Evolutionary conservation across 495 filamentous ascomycete species (phyloP), one percentile per base, ranked within the genome.

Genomic region (Xylaria venustula): DNA sequence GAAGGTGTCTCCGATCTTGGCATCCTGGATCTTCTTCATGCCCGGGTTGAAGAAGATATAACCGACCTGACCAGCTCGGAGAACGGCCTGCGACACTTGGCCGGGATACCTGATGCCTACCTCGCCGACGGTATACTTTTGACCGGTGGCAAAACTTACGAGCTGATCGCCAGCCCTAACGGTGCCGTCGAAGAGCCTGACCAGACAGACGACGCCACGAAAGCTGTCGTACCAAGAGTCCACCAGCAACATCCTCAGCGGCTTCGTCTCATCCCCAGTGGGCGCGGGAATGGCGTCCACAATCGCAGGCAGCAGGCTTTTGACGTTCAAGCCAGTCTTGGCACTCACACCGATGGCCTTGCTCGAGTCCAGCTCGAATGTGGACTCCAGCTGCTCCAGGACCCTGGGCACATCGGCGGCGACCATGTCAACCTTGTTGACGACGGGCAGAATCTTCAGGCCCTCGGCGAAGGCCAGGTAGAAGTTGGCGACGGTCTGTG

Each of bases 141-240:
- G 79, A 9, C 87, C 87, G 0, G 95, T 98, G 2, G 86, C 93
- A 64, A 97, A 91, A 4, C 91, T 96, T 4, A 87, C 75, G 17
- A 98, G 73, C 47, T 89, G 85, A 63, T 98, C 91, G 2, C 94
- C 95, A 1, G 92, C 82, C 61, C 82, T 86, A 48, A 98, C 79
- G 56, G 85, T 83, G 15, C 94, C 94, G 61, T 98, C 92, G 68
- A 98, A 98, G 46, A 98, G 80, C 14, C 94, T 83, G 34, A 98
- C 91, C 8, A 98, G 81, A 52, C 96, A 82, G 37, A 98, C 90
- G 25, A 98, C 94, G 17, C 94, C 94, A 62, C 90, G 90, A 74
- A 96, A 98, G 46, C 86, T 91, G 62, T 95, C 91, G 71, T 98
- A 98, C 94, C 94, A 98, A 7, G 92, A 96, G 71, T 98, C 94